Evolutionary conservation across 2,329 filamentous ascomycete species (phyloP).

Genomic region (Alternaria arbusti): DNA sequence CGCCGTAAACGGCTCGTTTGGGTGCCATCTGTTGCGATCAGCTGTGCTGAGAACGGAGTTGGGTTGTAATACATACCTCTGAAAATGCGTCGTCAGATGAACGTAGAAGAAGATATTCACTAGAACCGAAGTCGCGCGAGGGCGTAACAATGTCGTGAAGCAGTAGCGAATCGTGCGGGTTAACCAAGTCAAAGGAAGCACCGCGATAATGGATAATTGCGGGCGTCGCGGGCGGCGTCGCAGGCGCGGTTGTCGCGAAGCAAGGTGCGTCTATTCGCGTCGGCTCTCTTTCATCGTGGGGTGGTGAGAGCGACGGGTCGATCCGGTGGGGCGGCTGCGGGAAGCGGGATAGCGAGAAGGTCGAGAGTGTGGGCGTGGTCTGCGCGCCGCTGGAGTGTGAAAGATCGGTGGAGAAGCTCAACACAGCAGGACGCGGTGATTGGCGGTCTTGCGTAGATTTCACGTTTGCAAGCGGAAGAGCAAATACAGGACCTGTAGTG

Average conservation of each 20-base stretch:
- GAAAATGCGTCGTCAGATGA: conserved; percentile 30
- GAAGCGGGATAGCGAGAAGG: conserved; percentile 46
- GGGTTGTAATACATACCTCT: conserved; percentile 26
- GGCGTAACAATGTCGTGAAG: conserved; percentile 47
- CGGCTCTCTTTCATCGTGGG: conserved; percentile 26
- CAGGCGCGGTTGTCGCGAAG: conserved; percentile 37
- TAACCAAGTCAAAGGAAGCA: conserved; percentile 49
- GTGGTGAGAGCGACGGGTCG: conserved; percentile 30
- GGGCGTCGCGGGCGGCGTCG: conserved; percentile 46
- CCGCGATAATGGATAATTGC: conserved; percentile 49
- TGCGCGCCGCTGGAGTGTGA: conserved; percentile 22
- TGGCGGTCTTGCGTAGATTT: conserved; percentile 22
- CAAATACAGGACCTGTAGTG: conserved; percentile 16
- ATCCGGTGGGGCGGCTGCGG: conserved; percentile 37
- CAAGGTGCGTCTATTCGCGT: conserved; percentile 27
- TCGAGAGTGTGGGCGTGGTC: conserved; percentile 25
- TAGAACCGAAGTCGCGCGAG: conserved; percentile 43
- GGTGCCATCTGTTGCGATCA: conserved; percentile 39
- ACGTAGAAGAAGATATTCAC: conserved; percentile 36
- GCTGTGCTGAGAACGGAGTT: neutral
- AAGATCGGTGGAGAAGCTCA: conserved; percentile 30
- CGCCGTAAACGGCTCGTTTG: conserved; percentile 37
- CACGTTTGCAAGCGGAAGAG: conserved; percentile 22
- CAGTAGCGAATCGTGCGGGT: conserved; percentile 46
- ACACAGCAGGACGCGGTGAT: conserved; percentile 24